Evolutionary conservation across 2,329 filamentous ascomycete species (phyloP), one percentile per base, ranked within the genome.

Genomic region (Lecanicillium sp.): DNA sequence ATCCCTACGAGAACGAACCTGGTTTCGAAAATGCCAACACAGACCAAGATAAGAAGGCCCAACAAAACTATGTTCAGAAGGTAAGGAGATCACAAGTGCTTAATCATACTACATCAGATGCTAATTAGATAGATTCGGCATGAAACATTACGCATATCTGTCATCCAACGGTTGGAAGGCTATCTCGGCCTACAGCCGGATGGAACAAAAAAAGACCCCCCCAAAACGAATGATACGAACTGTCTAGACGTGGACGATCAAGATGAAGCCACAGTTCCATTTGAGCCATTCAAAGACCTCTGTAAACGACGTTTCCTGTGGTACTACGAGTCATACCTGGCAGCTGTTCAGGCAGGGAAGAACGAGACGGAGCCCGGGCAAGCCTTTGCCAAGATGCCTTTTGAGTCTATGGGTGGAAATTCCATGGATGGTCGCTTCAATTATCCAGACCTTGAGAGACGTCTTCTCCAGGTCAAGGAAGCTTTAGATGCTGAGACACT

Each of bases 1-100:
- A 95, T 51, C 92, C 90, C 0, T 96, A 95, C 60, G 86, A 92
- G 56, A 95, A 96, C 51, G 92, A 98, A 57, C 92, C 92, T 2
- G 92, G 92, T 5, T 95, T 86, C 50, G 90, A 96, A 57, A 74
- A 83, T 43, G 75, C 80, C 11, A 82, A 81, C 33, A 71, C 75
- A 8, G 63, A 71, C 1, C 63, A 70, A 4, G 87, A 94, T 57
- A 82, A 85, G 60, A 78, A 80, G 58, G 72, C 80, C 42, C 85
- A 89, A 58, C 72, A 75, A 44, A 70, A 77, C 9, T 95, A 95
- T 52, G 72, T 84, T 11, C 76, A 80, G 35, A 95, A 95, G 75
- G 85, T 85, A 58, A 42, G 35, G n/a, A 6, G n/a, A 9, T 1
- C 5, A 5, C 11, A 13, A 35, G 8, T n/a, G 12, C 20, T 8